Conservation (phyloP, 2,329 filamentous ascomycete genomes). For the Fusarium nodosum region DNA sequence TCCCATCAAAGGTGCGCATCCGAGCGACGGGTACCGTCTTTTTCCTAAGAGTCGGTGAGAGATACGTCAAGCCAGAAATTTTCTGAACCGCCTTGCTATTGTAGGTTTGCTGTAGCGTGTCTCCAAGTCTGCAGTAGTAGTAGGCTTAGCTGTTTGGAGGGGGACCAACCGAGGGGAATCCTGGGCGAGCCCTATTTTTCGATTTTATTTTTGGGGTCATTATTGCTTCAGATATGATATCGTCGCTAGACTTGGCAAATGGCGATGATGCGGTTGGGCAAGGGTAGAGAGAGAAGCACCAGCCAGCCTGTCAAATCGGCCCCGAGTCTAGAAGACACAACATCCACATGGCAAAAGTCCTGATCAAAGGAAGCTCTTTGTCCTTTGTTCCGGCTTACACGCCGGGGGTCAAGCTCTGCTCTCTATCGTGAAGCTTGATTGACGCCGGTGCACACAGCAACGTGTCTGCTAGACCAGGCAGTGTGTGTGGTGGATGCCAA, state of each 20-base stretch:
- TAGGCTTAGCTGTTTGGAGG: conserved; percentile 33
- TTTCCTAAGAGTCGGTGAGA: conserved; percentile 49
- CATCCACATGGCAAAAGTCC: conserved; percentile 31
- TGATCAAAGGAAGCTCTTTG: conserved; percentile 31
- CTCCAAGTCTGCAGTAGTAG: conserved; percentile 35
- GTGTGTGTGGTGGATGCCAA: conserved; percentile 47
- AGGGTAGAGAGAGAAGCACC: conserved; percentile 37
- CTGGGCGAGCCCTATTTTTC: conserved; percentile 46
- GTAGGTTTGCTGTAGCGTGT: conserved; percentile 37
- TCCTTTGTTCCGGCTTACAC: conserved; percentile 38
- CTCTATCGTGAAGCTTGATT: conserved; percentile 34
- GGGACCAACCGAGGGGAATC: conserved; percentile 42
- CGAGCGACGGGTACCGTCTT: conserved; percentile 42
- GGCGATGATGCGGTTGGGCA: conserved; percentile 32
- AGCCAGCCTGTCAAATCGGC: conserved; percentile 28
- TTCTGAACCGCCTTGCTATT: conserved; percentile 31
- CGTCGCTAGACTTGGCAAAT: conserved; percentile 46
- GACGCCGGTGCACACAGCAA: conserved; percentile 42
- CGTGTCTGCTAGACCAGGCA: conserved; percentile 45
- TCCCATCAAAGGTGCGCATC: conserved; percentile 42
- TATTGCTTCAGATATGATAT: conserved; percentile 31
- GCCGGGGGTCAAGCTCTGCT: conserved; percentile 34
- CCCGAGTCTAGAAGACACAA: conserved; percentile 28
- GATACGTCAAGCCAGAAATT: conserved; percentile 18
- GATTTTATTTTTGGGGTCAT: conserved; percentile 41